phyloP scores from a whole-genome alignment of 148 eudicot genomes.

The Oxyria digyna region DNA sequence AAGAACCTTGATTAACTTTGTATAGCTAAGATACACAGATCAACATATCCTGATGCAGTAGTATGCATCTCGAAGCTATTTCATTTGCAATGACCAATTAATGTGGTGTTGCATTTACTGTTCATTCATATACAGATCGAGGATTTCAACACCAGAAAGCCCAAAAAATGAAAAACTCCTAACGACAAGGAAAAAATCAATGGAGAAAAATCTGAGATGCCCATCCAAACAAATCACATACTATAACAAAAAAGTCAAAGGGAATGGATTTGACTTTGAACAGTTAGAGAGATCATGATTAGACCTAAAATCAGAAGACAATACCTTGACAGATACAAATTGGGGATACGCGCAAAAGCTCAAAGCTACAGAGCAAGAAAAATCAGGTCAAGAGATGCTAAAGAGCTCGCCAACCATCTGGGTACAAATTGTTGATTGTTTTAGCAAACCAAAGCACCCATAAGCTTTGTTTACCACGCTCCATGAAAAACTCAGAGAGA shows the following conservation, averaged over 20 bases:
- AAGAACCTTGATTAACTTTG: neutral
- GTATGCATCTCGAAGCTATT: neutral
- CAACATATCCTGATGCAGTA: neutral
- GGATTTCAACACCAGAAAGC: neutral
- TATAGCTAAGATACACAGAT: neutral
- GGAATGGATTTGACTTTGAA: neutral
- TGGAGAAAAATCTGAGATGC: neutral
- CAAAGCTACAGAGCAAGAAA: neutral
- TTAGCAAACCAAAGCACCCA: neutral
- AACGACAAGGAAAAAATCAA: neutral
- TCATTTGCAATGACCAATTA: neutral
- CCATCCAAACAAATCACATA: too few relatives aligned
- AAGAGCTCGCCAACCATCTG: neutral
- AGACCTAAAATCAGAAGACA: neutral
- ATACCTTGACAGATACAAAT: neutral
- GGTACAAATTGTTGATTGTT: neutral
- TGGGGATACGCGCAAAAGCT: neutral
- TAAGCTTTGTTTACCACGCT: neutral
- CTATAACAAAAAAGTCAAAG: constrained; percentile 1
- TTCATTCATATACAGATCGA: neutral
- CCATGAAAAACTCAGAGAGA: neutral
- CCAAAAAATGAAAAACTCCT: neutral
- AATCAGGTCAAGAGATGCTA: neutral
- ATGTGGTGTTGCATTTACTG: neutral
- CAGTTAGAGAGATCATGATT: neutral